Evolutionary conservation across 2,329 filamentous ascomycete genomes (phyloP).

Genomic region (Polytolypa hystricis): DNA sequence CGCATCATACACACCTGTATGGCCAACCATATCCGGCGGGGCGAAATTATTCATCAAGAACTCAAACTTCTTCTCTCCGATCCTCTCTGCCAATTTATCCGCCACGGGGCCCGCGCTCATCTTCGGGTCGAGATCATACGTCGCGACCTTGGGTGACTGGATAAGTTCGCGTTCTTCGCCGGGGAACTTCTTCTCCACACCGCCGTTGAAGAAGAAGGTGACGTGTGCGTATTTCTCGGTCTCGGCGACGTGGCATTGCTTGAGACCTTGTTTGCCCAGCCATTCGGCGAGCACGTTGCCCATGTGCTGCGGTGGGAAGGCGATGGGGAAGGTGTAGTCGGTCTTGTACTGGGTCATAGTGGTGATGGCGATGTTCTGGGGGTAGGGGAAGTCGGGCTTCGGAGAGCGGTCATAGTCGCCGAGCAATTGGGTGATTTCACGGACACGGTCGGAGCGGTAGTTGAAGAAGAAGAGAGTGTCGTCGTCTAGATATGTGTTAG

Average conservation of each 20-base stretch:
- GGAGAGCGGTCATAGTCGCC: conserved; percentile 88
- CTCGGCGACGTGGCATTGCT: conserved; percentile 95
- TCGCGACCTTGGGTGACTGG: conserved; percentile 85
- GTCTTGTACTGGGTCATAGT: conserved; percentile 99
- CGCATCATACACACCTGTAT: conserved; percentile 94
- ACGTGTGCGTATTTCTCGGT: conserved; percentile 99
- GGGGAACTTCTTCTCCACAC: conserved; percentile 90
- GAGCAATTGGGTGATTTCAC: conserved; percentile 89
- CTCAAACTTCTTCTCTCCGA: conserved; percentile 75
- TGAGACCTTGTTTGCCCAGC: conserved; percentile 75
- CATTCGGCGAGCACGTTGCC: conserved; percentile 97
- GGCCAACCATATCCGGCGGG: conserved; percentile 97
- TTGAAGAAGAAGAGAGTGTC: conserved; percentile 99
- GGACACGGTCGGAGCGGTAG: conserved; percentile 95
- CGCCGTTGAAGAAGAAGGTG: conserved; percentile 99
- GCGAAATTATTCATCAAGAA: conserved; percentile 99
- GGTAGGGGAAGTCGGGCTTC: conserved; percentile 82
- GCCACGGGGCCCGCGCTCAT: conserved; percentile 92
- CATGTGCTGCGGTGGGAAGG: conserved; percentile 92
- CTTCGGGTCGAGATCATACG: conserved; percentile 87
- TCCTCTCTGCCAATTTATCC: conserved; percentile 77
- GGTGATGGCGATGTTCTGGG: conserved; percentile 73
- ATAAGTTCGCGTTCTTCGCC: conserved; percentile 90
- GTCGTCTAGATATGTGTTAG: conserved; percentile 47
- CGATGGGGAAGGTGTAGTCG: conserved; percentile 83